Evolutionary conservation across 768 basidiomycete species (phyloP), one percentile per base, ranked within the genome.

Genomic region (Russula abietina): DNA sequence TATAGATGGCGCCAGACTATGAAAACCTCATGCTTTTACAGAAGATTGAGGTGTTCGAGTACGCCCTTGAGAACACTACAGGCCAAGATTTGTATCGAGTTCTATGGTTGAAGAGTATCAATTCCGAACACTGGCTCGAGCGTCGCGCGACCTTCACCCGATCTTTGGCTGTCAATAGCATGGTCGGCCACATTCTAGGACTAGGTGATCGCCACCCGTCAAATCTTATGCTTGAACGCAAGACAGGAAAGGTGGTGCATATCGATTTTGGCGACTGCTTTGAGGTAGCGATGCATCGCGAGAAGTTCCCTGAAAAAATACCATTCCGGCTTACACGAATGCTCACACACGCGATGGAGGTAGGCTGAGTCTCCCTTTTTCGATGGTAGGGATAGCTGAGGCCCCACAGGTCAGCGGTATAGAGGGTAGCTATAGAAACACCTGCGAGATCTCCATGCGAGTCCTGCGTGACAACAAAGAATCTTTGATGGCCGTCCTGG

Each of bases 301-400:
- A 97, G 74, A 99, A 99, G 76, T 98, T 95, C 80, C 97, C 97
- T 0, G 97, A 99, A 76, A 95, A 89, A 73, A 93, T 99, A 57
- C 97, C 97, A 0, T 99, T 99, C 87, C 85, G 97, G 43, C 80
- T 99, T 65, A 99, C 97, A 11, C 81, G 97, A 68, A 99, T 99
- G 97, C 82, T 99, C 57, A 96, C 93, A 12, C 92, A 97, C 72
- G 97, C 97, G 14, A 99, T 99, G 97, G 97, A 99, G 83, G 94
- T 92, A 68, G 68, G 81, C 9, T 53, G 6, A 46, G 17, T 19
- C 11, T n/a, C 68, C 7, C 30, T 53, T 39, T 0, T 22, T 16
- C 10, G 17, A 26, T 3, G 17, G 26, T 22, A 12, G 1, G 10
- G 24, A 49, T n/a, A 62, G n/a, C 28, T 57, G 17, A n/a, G 61